Evolutionary conservation across 495 filamentous ascomycete species (phyloP).

Genomic region (Tuber calosporum): DNA sequence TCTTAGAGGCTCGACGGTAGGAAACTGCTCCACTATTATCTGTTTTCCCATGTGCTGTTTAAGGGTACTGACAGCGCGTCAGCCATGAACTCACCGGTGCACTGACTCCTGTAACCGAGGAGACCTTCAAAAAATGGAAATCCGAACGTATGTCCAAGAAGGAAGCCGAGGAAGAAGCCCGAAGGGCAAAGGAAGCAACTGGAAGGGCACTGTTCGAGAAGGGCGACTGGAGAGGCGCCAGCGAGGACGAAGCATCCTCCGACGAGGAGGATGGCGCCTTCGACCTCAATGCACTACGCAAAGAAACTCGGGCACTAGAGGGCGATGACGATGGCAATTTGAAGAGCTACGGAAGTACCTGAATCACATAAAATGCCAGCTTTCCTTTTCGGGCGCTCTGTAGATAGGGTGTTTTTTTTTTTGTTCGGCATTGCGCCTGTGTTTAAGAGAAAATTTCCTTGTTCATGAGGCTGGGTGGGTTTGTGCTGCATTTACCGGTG

Average conservation of each 20-base stretch:
- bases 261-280: conserved; percentile 57
- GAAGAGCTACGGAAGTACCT: conserved; percentile 35
- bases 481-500: conserved; percentile 15
- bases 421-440: conserved; percentile 22
- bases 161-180: conserved; percentile 79
- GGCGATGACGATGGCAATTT: conserved; percentile 40
- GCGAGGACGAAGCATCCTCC: conserved; percentile 55
- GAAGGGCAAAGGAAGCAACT: conserved; percentile 86
- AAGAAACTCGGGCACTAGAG: conserved; percentile 61
- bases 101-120: conserved; percentile 84
- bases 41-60: background rate
- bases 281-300: conserved; percentile 69
- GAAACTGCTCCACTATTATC: background rate
- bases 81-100: conserved; percentile 69
- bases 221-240: conserved; percentile 76
- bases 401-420: conserved; percentile 34
- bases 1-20: conserved; percentile 87
- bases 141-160: conserved; percentile 90
- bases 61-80: conserved; percentile 10
- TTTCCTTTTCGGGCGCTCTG: conserved; percentile 24
- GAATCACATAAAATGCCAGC: conserved; percentile 14
- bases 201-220: conserved; percentile 92
- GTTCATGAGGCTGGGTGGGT: conserved; percentile 3
- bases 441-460: background rate
- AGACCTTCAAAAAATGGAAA: conserved; percentile 94